Percentiles rank a stretch among this genome's conserved stretches.
phyloP scores from a whole-genome alignment of 2,329 filamentous ascomycete species.

The Stagonosporopsis cucurbitacearum region DNA sequence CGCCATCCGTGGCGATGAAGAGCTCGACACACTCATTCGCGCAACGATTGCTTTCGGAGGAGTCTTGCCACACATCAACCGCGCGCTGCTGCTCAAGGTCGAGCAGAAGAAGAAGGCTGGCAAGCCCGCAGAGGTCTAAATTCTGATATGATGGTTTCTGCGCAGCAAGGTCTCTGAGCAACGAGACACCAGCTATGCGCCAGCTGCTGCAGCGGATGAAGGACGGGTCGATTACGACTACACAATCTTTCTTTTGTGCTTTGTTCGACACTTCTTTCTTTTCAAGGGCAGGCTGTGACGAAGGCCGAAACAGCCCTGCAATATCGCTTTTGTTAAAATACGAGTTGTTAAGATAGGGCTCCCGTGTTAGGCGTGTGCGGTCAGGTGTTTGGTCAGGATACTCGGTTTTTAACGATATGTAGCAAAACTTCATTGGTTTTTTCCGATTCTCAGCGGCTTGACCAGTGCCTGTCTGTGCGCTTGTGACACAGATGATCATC shows the following conservation, averaged over 20 bases:
- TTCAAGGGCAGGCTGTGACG: slow-evolving; percentile 11
- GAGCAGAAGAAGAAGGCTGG: slow-evolving; percentile 98
- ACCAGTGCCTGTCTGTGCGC: neutral
- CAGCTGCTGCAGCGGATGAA: slow-evolving; percentile 3
- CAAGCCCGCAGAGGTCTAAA: slow-evolving; percentile 54
- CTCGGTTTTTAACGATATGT: slow-evolving; percentile 35
- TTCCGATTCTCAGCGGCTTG: slow-evolving; percentile 2
- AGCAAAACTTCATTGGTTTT: slow-evolving; percentile 30
- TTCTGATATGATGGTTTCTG: neutral
- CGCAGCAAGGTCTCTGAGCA: slow-evolving; percentile 11
- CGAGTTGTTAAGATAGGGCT: slow-evolving; percentile 27
- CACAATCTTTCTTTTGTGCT: slow-evolving; percentile 28
- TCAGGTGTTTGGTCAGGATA: slow-evolving; percentile 35
- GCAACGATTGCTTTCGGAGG: slow-evolving; percentile 98
- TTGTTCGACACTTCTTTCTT: slow-evolving; percentile 20
- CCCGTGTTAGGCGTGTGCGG: slow-evolving; percentile 32
- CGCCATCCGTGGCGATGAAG: slow-evolving; percentile 97
- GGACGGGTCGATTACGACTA: slow-evolving; percentile 11
- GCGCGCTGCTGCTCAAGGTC: slow-evolving; percentile 91
- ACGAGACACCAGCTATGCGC: slow-evolving; percentile 4
- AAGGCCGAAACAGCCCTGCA: slow-evolving; percentile 13
- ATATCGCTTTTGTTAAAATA: slow-evolving; percentile 15
- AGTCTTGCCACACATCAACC: slow-evolving; percentile 98
- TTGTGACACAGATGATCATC: slow-evolving; percentile 1
- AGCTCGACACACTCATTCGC: slow-evolving; percentile 95